A percentile compares a stretch with the other conserved stretches of the same genome.
These are phyloP conservation scores for Hypoxylon sp. DNA, from an alignment of 2,329 filamentous ascomycete species.

Conservation along the genomic window DNA sequence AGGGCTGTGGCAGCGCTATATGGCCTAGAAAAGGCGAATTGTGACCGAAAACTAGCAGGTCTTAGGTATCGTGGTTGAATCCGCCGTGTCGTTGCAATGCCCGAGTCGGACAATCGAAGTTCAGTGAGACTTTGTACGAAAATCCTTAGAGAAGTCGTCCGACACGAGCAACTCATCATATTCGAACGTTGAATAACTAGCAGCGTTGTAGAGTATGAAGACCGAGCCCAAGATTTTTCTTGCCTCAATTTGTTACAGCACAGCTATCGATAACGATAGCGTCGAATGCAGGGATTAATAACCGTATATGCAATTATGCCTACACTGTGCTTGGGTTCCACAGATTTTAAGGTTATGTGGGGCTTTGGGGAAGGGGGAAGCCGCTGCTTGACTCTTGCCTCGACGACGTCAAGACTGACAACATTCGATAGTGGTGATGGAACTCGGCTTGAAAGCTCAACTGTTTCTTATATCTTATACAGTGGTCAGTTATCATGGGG, in stretches of 20 bases:
- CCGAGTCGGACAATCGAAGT: constrained; percentile 46
- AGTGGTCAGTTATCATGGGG: neutral
- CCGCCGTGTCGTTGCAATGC: constrained; percentile 30
- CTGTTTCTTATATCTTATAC: neutral
- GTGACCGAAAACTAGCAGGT: constrained; percentile 29
- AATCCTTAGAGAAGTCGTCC: constrained; percentile 61
- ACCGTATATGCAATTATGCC: neutral
- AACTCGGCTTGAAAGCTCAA: neutral
- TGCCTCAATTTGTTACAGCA: constrained; percentile 16
- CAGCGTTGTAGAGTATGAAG: constrained; percentile 1
- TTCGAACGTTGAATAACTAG: neutral
- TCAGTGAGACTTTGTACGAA: constrained; percentile 63
- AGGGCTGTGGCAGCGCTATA: constrained; percentile 47
- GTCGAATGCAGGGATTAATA: neutral
- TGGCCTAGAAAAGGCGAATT: constrained; percentile 34
- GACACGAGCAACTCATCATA: constrained; percentile 66
- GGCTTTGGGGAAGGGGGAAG: constrained; percentile 1
- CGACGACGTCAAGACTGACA: constrained; percentile 14
- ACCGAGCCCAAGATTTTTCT: constrained; percentile 25
- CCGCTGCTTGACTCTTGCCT: constrained; percentile 6
- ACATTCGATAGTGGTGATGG: neutral
- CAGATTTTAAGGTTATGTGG: constrained; percentile 15
- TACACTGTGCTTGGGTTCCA: neutral
- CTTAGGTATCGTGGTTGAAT: constrained; percentile 32
- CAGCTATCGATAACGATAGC: neutral